A percentile compares a stretch with the other conserved stretches of the same genome.
Evolutionary conservation across 176 grass and related monocot species (phyloP).

Genomic region (Puccinellia tenuiflora): DNA sequence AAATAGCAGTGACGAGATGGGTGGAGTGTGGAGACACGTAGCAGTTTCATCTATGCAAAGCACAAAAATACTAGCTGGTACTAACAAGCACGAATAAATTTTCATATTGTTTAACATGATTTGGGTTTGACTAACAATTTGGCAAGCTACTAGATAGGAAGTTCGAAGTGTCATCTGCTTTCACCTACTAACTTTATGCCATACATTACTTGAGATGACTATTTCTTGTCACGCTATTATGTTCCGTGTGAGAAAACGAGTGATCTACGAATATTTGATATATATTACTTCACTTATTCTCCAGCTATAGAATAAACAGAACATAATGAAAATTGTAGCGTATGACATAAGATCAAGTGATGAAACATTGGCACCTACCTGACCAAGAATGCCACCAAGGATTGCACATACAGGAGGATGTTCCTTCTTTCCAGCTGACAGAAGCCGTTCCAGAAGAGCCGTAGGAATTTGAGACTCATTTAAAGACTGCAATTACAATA

Average conservation of each 20-base stretch:
- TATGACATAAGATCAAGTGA: background rate
- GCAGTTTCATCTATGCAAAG: background rate
- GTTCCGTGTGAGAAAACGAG: background rate
- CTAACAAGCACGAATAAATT: background rate
- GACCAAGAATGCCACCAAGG: constrained; percentile 95
- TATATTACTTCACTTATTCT: background rate
- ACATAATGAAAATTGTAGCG: background rate
- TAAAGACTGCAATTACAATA: constrained; percentile 57
- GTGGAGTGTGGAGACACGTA: background rate
- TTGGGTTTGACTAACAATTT: background rate
- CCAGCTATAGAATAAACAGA: background rate
- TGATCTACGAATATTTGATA: background rate
- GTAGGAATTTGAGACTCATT: constrained; percentile 65
- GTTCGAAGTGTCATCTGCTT: background rate
- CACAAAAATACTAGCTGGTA: background rate
- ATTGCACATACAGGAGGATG: constrained; percentile 87
- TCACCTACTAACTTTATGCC: background rate
- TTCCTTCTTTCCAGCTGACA: constrained; percentile 68
- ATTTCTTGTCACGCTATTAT: background rate
- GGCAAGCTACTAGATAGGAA: background rate
- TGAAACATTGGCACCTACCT: constrained; percentile 43
- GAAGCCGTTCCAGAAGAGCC: constrained; percentile 55
- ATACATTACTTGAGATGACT: background rate
- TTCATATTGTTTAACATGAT: background rate
- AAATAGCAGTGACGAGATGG: background rate